These are phyloP conservation scores for Trichoderma oligosporum DNA, from an alignment of 2,329 filamentous ascomycete genomes.

Conservation along the genomic window DNA sequence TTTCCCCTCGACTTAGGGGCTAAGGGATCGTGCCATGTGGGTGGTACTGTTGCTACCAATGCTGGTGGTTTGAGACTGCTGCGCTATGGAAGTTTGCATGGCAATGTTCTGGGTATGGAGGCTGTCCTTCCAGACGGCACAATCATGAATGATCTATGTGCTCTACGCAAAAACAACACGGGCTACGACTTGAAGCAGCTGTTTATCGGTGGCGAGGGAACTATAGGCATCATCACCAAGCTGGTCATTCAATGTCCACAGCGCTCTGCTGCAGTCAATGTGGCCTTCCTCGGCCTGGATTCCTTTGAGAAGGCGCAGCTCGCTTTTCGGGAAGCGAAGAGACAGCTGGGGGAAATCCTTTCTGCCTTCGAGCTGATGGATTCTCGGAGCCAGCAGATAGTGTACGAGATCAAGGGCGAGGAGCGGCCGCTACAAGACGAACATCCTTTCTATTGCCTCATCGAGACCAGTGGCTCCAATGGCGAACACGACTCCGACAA, in stretches of 20 bases:
- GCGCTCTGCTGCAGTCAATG: slow-evolving; percentile 82
- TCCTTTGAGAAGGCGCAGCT: slow-evolving; percentile 84
- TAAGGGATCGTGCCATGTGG: slow-evolving; percentile 94
- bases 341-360: slow-evolving; percentile 86
- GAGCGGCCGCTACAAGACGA: slow-evolving; percentile 77
- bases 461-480: slow-evolving; percentile 95
- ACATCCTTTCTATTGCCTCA: slow-evolving; percentile 91
- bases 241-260: slow-evolving; percentile 88
- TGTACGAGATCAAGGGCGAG: slow-evolving; percentile 68
- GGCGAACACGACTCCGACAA: slow-evolving; percentile 90
- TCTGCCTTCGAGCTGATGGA: slow-evolving; percentile 99
- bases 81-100: slow-evolving; percentile 91
- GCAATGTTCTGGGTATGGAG: slow-evolving; percentile 86
- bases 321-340: slow-evolving; percentile 85
- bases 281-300: slow-evolving; percentile 88
- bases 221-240: slow-evolving; percentile 88
- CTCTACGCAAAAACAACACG: slow-evolving; percentile 95
- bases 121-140: slow-evolving; percentile 92
- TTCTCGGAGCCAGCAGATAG: slow-evolving; percentile 71
- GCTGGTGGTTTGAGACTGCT: slow-evolving; percentile 86
- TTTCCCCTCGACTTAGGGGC: slow-evolving; percentile 97
- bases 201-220: slow-evolving; percentile 94
- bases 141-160: slow-evolving; percentile 82
- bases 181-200: slow-evolving; percentile 96
- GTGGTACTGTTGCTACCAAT: slow-evolving; percentile 94